These are phyloP conservation scores for Hypoxylon lenormandii DNA, from an alignment of 495 filamentous ascomycete species.

Conservation along the genomic window DNA sequence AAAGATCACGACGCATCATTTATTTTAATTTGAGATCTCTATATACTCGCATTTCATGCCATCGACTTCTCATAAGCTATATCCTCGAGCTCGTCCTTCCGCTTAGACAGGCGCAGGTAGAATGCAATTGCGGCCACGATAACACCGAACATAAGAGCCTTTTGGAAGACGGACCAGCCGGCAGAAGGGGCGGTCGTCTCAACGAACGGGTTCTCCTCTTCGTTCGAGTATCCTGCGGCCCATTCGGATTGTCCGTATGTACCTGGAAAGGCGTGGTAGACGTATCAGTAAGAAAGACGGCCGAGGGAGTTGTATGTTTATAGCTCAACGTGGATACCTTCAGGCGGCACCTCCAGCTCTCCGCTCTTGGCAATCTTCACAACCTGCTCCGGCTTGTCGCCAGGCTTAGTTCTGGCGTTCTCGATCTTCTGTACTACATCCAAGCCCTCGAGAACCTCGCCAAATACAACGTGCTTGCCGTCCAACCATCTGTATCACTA, in stretches of 20 bases:
- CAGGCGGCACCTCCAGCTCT: conserved; percentile 84
- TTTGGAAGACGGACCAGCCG: conserved; percentile 52
- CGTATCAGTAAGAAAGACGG: conserved; percentile 52
- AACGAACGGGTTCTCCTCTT: conserved; percentile 38
- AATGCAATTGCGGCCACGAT: conserved; percentile 52
- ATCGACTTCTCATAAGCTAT: conserved; percentile 45
- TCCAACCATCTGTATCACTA: conserved; percentile 77
- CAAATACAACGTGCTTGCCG: conserved; percentile 89
- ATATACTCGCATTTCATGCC: conserved; percentile 36
- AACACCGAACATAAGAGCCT: conserved; percentile 56
- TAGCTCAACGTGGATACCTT: conserved; percentile 99
- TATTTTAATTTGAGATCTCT: conserved; percentile 21
- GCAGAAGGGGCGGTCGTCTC: conserved; percentile 37
- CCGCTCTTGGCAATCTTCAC: conserved; percentile 96
- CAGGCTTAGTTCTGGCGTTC: conserved; percentile 73
- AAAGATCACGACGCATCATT: conserved; percentile 14
- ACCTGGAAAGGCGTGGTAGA: conserved; percentile 46
- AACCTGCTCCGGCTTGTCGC: conserved; percentile 77
- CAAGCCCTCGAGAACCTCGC: conserved; percentile 90
- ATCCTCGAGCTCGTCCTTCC: conserved; percentile 28
- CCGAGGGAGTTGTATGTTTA: conserved; percentile 63
- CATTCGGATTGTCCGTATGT: conserved; percentile 45
- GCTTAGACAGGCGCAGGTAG: conserved; percentile 51
- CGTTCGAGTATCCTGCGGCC: conserved; percentile 45
- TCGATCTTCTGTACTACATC: conserved; percentile 91